Percentiles rank a stretch among this genome's conserved stretches.
Evolutionary conservation across 805 yeast species (phyloP).

Genomic region (Huiozyma naganishii): DNA sequence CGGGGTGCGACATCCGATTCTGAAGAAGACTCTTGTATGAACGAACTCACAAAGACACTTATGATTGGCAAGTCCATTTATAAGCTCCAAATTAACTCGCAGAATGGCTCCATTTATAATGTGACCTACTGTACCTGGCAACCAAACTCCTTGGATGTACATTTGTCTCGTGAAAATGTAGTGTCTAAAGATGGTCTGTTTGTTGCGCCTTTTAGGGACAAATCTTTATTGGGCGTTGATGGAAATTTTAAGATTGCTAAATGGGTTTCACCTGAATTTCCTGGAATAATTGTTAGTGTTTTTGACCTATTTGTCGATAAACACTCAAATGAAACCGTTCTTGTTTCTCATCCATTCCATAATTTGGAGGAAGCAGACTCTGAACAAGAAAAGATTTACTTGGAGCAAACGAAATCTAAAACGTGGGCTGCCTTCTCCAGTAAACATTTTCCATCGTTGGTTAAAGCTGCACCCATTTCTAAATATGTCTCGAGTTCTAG

Average conservation of each 20-base stretch:
- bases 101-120: constrained; percentile 65
- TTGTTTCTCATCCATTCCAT: constrained; percentile 59
- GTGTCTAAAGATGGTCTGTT: constrained; percentile 62
- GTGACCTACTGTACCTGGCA: constrained; percentile 86
- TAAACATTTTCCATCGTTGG: constrained; percentile 65
- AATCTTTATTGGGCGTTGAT: constrained; percentile 66
- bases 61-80: constrained; percentile 64
- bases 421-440: constrained; percentile 86
- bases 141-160: constrained; percentile 70
- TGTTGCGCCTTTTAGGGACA: constrained; percentile 77
- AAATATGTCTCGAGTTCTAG: constrained; percentile 37
- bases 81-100: constrained; percentile 67
- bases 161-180: constrained; percentile 37
- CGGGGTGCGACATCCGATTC: constrained; percentile 4
- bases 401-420: constrained; percentile 52
- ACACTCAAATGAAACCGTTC: constrained; percentile 30
- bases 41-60: constrained; percentile 18
- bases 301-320: constrained; percentile 54
- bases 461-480: constrained; percentile 69
- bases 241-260: constrained; percentile 55
- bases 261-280: constrained; percentile 63
- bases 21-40: constrained; percentile 1
- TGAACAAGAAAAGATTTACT: constrained; percentile 42
- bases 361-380: constrained; percentile 14
- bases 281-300: constrained; percentile 62